Evolutionary conservation across 495 filamentous ascomycete species (phyloP).

Genomic region (Pseudoneurospora amorphoporcata): DNA sequence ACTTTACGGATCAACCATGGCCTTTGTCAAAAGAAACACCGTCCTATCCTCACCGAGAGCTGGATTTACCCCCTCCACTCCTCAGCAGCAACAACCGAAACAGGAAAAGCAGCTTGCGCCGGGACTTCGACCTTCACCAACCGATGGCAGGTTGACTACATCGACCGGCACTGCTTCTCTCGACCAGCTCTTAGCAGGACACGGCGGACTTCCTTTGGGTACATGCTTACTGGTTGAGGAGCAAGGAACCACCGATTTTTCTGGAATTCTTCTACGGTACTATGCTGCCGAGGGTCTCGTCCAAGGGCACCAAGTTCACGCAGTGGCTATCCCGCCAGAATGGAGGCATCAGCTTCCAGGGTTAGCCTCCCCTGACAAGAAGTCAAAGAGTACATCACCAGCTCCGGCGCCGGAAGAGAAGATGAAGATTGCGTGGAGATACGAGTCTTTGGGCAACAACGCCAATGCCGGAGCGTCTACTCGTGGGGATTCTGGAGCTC

Average conservation of each 20-base stretch:
- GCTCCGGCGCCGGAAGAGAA: conserved; percentile 44
- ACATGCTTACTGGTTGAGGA: conserved; percentile 79
- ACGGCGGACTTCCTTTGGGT: conserved; percentile 79
- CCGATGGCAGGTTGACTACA: conserved; percentile 80
- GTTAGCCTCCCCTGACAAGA: conserved; percentile 41
- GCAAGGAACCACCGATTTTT: conserved; percentile 89
- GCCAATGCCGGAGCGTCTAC: conserved; percentile 41
- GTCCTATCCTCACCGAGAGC: conserved; percentile 42
- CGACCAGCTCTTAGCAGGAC: conserved; percentile 76
- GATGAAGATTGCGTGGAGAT: conserved; percentile 99
- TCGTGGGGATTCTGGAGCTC: conserved; percentile 35
- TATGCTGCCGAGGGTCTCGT: conserved; percentile 90
- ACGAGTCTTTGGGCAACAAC: conserved; percentile 66
- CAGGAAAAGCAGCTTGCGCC: conserved; percentile 33
- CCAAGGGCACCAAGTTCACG: conserved; percentile 81
- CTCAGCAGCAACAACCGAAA: conserved; percentile 1
- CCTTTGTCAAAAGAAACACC: conserved; percentile 82
- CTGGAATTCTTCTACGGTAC: conserved; percentile 70
- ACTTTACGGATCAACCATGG: conserved; percentile 43
- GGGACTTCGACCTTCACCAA: conserved; percentile 76
- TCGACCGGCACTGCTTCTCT: conserved; percentile 83
- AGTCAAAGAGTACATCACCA: conserved; percentile 29
- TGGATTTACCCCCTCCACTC: not conserved
- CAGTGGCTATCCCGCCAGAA: conserved; percentile 63
- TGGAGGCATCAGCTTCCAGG: conserved; percentile 83